Percentiles rank a stretch among this genome's conserved stretches.
These are phyloP conservation scores for Saccharomycopsis babjevae DNA, from an alignment of 805 yeast genomes.

Conservation along the genomic window DNA sequence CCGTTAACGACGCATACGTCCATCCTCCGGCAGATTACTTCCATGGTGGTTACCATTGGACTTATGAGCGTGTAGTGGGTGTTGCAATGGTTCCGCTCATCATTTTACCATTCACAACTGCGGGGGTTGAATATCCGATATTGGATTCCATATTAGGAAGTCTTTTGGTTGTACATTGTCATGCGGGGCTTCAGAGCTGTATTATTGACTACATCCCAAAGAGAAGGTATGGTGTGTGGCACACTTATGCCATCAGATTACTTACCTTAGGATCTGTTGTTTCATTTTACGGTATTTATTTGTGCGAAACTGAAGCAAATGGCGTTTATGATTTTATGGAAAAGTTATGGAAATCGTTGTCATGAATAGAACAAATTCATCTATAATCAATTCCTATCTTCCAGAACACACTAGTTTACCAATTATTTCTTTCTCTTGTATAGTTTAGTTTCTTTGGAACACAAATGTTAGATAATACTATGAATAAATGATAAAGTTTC, in stretches of 20 bases:
- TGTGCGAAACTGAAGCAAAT: conserved; percentile 53
- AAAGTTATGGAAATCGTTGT: conserved; percentile 25
- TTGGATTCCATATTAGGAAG: conserved; percentile 49
- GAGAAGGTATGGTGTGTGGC: conserved; percentile 61
- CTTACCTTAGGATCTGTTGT: conserved; percentile 55
- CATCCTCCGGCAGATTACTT: conserved; percentile 44
- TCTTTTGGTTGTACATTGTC: conserved; percentile 50
- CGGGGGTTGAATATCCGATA: conserved; percentile 36
- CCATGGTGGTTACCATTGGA: conserved; percentile 71
- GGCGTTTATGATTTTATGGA: conserved; percentile 46
- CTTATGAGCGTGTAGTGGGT: conserved; percentile 53
- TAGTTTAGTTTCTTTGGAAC: not conserved
- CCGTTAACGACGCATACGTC: conserved; percentile 62
- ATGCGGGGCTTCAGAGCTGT: conserved; percentile 67
- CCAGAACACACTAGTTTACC: too few species aligned
- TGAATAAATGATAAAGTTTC: too few species aligned
- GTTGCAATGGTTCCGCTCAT: conserved; percentile 55
- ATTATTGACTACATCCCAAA: conserved; percentile 69
- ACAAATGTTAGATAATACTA: not conserved
- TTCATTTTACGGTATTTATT: conserved; percentile 62
- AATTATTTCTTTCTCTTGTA: not conserved
- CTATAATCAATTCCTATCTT: too few species aligned
- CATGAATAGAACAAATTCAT: not conserved
- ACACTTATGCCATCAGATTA: conserved; percentile 47
- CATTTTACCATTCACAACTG: conserved; percentile 47